Evolutionary conservation across 1,139 yeast genomes (phyloP), one percentile per base, ranked within the genome.

Genomic region (Yamadazyma blattariae): DNA sequence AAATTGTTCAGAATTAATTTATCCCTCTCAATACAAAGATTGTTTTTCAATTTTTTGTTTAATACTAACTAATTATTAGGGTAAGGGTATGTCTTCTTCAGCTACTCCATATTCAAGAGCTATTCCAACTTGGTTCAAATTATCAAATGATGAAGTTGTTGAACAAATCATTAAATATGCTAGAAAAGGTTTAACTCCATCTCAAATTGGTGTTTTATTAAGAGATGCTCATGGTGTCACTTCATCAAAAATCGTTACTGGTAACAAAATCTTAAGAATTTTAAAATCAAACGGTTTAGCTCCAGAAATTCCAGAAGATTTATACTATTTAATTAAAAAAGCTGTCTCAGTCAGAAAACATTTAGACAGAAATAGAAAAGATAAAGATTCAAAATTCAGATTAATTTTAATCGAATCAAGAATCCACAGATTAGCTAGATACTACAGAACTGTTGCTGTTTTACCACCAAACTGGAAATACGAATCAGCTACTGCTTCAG

Each of bases 201-300:
- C 98, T 61, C 96, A 89, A 76, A 92, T 92, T 57, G 98, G 99
- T 86, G 98, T 92, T 65, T 75, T 89, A 65, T 88, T 92, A 73
- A 90, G 99, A 83, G 99, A 92, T 77, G 95, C 97, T 61, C 98
- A 94, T 79, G 98, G 98, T 77, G 97, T 92, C 62, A 83, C 97
- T 68, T 97, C 90, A 77, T 76, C 96, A 62, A 89, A 83, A 78
- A 83, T 90, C 67, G 89, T 88, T 75, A 92, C 98, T 58, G 97
- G 97, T 82, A 90, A 90, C 96, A 94, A 94, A 88, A 84, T 92
- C 67, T 84, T 92, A 74, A 90, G 99, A 85, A 89, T 92, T 79
- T 83, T 92, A 73, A 94, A 90, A 78, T 85, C 97, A 52, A 88
- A 89, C 80, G 99, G 98, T 86, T 83, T 94, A 69, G 98, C 97